Conservation (phyloP, 106 monocot genomes). For the Gastrodia elata region DNA sequence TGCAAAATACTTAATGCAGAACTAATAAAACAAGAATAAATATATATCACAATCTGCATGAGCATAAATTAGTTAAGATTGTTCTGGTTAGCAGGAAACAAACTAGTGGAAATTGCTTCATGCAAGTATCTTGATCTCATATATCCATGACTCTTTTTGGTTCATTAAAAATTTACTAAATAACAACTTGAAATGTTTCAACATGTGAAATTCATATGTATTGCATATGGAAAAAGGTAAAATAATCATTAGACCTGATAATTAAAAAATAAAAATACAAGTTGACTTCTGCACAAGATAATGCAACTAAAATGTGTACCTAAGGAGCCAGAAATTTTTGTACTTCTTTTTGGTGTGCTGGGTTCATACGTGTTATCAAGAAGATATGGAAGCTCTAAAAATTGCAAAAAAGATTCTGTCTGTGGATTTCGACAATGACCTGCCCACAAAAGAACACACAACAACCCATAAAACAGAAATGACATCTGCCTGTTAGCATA, state of each 20-base stretch:
- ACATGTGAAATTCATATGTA: not conserved
- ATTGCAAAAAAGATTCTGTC: conserved; percentile 51
- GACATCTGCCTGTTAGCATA: not conserved
- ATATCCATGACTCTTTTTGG: not conserved
- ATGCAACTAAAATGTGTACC: conserved; percentile 14
- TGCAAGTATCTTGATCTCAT: not conserved
- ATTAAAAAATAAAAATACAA: not conserved
- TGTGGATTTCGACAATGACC: conserved; percentile 56
- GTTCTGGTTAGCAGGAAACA: not conserved
- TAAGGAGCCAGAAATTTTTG: conserved; percentile 12
- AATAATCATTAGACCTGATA: not conserved
- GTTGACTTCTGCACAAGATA: not conserved
- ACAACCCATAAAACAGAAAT: conserved; percentile 2
- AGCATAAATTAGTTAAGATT: not conserved
- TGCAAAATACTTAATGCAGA: not conserved
- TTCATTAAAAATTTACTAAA: not conserved
- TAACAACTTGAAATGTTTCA: not conserved
- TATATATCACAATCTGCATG: not conserved
- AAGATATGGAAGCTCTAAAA: conserved; percentile 51
- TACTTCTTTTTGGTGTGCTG: conserved; percentile 13
- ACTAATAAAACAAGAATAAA: not conserved
- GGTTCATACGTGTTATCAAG: conserved; percentile 22
- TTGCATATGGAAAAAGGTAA: conserved; percentile 2
- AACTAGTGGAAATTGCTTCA: not conserved
- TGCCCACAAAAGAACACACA: conserved; percentile 11